Evolutionary conservation across 2,329 filamentous ascomycete species (phyloP), one percentile per base, ranked within the genome.

Genomic region (Cercospora zeina): DNA sequence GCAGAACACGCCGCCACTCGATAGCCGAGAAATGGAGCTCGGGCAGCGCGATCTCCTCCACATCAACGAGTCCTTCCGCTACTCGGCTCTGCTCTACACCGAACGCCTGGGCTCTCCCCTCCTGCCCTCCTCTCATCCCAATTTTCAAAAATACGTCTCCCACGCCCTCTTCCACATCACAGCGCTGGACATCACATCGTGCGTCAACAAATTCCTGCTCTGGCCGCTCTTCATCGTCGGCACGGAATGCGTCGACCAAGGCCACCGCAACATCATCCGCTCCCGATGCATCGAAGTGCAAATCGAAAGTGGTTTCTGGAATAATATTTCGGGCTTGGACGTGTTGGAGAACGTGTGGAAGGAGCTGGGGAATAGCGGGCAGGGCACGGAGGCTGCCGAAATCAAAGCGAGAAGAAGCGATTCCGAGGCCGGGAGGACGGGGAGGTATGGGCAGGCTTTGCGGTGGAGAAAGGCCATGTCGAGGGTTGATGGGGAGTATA

Each of bases 171-270:
- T 87, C 76, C 93, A 96, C 77, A 90, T 95, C 61, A 89, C 87
- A 6, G 88, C 87, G 58, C 86, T 97, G 37, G 87, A 90, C 65
- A 83, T 87, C 2, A 89, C 84, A 42, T 87, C 85, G 70, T 84
- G 82, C 53, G 87, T 89, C 37, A 89, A 96, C 76, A 96, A 96
- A 73, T 96, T 96, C 74, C 79, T 97, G 9, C 85, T 97, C 8
- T 97, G 93, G 93, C 93, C 93, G 2, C 83, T 97, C 2, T 96
- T 97, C 74, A 89, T 97, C 57, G 87, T 89, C 0, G 93, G 93
- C 19, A 92, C 90, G 21, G 93, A 97, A 78, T 96, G 91, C 70
- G 88, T 95, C 65, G 89, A 91, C 67, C 86, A 90, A 70, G 80
- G 87, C 55, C 90, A 96, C 71, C 89, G 93, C 66, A 85, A 85